Evolutionary conservation across 2,329 filamentous ascomycete species (phyloP), one percentile per base, ranked within the genome.

Genomic region (Scleromitrula shiraiana): DNA sequence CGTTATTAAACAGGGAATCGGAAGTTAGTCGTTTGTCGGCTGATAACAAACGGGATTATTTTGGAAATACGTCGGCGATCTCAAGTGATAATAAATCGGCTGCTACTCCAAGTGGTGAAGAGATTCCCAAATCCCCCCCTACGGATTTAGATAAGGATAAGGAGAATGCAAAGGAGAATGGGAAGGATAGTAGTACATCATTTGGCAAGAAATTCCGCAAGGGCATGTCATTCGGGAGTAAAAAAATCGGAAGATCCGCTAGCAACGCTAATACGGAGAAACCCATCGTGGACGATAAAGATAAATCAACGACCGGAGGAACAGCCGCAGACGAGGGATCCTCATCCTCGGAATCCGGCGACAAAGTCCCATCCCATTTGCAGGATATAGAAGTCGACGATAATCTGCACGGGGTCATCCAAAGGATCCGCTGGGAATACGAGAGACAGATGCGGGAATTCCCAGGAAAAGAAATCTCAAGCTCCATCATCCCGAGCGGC

Each of bases 191-290:
- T 42, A 64, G 73, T 47, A 82, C 77, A 2, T 71, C 88, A 5
- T 94, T 95, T 63, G 81, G 85, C 36, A 93, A 90, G 69, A 88
- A 88, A 59, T 90, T 95, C 65, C 81, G 85, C 40, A 77, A 60
- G 74, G 52, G 76, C 67, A 78, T 77, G 71, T 81, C 83, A 0
- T 89, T 91, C 60, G 82, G 83, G 56, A 84, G 83, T 60, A 96
- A 94, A 71, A 95, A 95, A 67, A 73, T 91, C 12, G 81, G 81
- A 10, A 78, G 88, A 14, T 83, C 82, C 2, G 71, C 76, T 4
- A 82, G 82, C 4, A 77, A n/a, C n/a, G n/a, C 78, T 0, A 76
- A 76, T 5, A 77, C 84, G 3, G 80, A 85, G 51, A 94, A 93
- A 64, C 82, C 87, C 0, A 77, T 78, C 1, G 74, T 81, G 1